Percentiles rank a stretch among this genome's conserved stretches.
Evolutionary conservation across 495 filamentous ascomycete genomes (phyloP).

Genomic region (Physcia stellaris): DNA sequence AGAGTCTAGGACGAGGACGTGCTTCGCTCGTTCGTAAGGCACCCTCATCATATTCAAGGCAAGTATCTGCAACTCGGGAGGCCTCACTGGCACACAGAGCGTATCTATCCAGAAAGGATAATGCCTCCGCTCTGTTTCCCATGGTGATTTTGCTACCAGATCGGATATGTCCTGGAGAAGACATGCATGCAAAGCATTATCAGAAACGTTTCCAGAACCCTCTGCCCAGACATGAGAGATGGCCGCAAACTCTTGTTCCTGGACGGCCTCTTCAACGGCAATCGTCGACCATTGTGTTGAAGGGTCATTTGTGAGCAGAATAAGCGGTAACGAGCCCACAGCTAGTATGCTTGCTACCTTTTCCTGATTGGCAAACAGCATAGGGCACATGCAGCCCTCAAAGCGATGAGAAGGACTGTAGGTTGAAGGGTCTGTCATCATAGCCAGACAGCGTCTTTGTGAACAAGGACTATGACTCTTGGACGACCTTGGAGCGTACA

Average conservation of each 20-base stretch:
- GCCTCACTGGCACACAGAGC: slow-evolving; percentile 2
- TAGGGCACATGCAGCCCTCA: not conserved
- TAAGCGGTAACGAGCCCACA: not conserved
- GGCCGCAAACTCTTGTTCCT: not conserved
- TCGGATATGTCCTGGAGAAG: not conserved
- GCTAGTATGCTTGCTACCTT: not conserved
- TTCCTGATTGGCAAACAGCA: not conserved
- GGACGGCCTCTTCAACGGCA: not conserved
- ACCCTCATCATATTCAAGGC: slow-evolving; percentile 3
- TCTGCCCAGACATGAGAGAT: slow-evolving; percentile 5
- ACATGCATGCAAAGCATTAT: slow-evolving; percentile 2
- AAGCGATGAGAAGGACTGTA: slow-evolving; percentile 1
- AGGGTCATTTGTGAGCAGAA: not conserved
- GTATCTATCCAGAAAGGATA: slow-evolving; percentile 2
- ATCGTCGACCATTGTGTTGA: not conserved
- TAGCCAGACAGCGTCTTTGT: not conserved
- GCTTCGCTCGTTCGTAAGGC: slow-evolving; percentile 2
- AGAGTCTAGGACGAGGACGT: not conserved
- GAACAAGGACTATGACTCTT: slow-evolving; percentile 1
- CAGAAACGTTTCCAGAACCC: slow-evolving; percentile 2
- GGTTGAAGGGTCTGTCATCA: slow-evolving; percentile 1
- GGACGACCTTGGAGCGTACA: not conserved
- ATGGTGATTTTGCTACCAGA: not conserved
- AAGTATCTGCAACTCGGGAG: not conserved
- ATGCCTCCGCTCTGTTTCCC: not conserved